Base-by-base conservation (phyloP, 257 asterid genomes). In the Eustoma russellianum region DNA sequence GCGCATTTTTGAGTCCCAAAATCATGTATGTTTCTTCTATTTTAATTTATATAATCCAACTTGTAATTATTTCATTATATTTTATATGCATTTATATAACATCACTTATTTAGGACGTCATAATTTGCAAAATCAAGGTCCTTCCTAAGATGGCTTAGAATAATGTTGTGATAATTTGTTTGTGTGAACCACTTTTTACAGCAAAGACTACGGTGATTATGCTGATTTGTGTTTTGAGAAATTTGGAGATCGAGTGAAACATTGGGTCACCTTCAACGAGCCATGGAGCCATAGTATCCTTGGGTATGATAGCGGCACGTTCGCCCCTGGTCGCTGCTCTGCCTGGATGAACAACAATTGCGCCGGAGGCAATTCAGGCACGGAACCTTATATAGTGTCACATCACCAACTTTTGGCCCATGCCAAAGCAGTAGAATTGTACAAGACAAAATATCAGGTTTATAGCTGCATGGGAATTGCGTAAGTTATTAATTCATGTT, bases 271-370 rank as follows among this genome's bases (percentile, higher is more conserved):
- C 0, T 6, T 82, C 0, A 81, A 85, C 7, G 95, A 85, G 41
- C 82, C 88, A 9, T 63, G 52, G 33, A 50, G 34, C 0, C 77
- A 33, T 19, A 5, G 49, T 9, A 43, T 13, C 9, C 30, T 13
- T 0, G 95, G 90, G 3, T 86, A 86, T 28, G 95, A 80, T 6
- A 0, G 8, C 0, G 93, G 92, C 0, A 3, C 14, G 1, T 5
- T 41, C 0, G 87, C 92, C 0, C 92, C 95, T 0, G 86, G 86
- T 0, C 59, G 86, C 9, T 82, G 91, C 62, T 77, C 86, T 5
- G 35, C 68, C 0, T 53, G 82, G 78, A 41, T 9, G 40, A 46
- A 51, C 19, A 61, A 34, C 3, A 53, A 46, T 1, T 84, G 94
- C 54, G 11, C 68, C 0, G 45, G 53, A 1, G 88, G 95, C 3